Evolutionary conservation across 2,329 filamentous ascomycete genomes (phyloP), one percentile per base, ranked within the genome.

Genomic region (Aspergillus hiratsukae): DNA sequence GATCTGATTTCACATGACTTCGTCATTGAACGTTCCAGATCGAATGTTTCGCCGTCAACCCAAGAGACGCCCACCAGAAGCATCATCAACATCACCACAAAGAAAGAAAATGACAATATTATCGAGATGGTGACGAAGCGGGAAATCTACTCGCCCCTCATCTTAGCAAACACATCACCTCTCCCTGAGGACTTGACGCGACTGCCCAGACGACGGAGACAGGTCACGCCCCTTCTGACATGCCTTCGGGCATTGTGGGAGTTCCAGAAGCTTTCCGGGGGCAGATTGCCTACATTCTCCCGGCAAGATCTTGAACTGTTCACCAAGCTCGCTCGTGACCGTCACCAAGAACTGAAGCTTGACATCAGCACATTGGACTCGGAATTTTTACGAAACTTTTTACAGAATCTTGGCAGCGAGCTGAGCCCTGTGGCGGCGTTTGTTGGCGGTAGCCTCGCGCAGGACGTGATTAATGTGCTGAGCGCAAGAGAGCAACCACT

Each of bases 381-480:
- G 1, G 84, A 91, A 27, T 88, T 95, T 64, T 78, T 97, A 27
- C 84, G 90, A 55, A 87, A 81, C 66, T 99, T 99, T 75, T 73
- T 97, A 43, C 89, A 94, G 73, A 95, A 95, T 64, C 80, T 97
- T 5, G 88, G 87, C 54, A 85, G 86, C 66, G 93, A 97, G 75
- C 78, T 97, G 41, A 87, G 89, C 11, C 91, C 94, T 7, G 90
- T 96, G 8, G 87, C 90, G 0, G 92, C 94, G 1, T 90, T 96
- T 57, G 79, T 99, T 10, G 94, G 94, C 50, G 94, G 92, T 9
- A 86, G 92, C 72, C 81, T 99, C 17, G 91, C 93, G 0, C 94
- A 99, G 75, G 94, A 99, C 70, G 91, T 96, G 52, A 97, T 99
- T 76, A 97, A 97, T 67, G 92, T 97, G 31, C 83, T 97, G 5